Conservation (phyloP, 352 stramenopile species). For the Thalassiosira mediterranea region DNA sequence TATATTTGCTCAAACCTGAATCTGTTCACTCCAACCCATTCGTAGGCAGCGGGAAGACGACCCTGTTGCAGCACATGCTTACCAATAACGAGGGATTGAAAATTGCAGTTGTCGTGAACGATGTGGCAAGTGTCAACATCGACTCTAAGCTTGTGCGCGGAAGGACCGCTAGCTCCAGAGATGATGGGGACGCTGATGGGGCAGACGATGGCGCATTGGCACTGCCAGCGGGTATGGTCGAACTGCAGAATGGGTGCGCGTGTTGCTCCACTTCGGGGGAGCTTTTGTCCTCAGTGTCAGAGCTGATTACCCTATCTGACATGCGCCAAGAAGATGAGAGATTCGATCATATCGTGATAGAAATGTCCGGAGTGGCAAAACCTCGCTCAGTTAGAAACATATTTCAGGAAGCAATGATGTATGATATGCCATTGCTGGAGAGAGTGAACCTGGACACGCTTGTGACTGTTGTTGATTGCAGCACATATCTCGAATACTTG, state of each 20-base stretch:
- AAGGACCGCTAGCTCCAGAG: constrained; percentile 24
- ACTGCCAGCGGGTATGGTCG: constrained; percentile 62
- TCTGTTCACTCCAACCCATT: constrained; percentile 80
- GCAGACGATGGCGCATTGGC: neutral
- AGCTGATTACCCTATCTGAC: constrained; percentile 75
- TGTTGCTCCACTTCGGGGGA: constrained; percentile 79
- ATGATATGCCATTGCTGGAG: constrained; percentile 79
- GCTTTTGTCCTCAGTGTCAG: constrained; percentile 62
- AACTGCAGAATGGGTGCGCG: constrained; percentile 84
- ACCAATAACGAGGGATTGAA: constrained; percentile 73
- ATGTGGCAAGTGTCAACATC: constrained; percentile 82
- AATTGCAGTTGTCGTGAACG: constrained; percentile 84
- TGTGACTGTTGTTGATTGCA: constrained; percentile 83
- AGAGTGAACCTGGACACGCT: constrained; percentile 76
- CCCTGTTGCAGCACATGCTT: constrained; percentile 75
- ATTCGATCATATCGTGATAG: constrained; percentile 86
- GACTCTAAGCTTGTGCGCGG: constrained; percentile 76
- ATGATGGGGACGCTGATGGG: constrained; percentile 1
- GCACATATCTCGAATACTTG: constrained; percentile 64
- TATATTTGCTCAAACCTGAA: neutral
- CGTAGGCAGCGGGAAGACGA: constrained; percentile 86
- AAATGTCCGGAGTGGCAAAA: constrained; percentile 83
- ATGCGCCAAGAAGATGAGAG: constrained; percentile 52
- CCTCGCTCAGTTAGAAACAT: constrained; percentile 76
- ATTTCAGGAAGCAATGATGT: constrained; percentile 80